Base-by-base conservation (phyloP, 2,329 filamentous ascomycete genomes). In the Trichoderma sp. region DNA sequence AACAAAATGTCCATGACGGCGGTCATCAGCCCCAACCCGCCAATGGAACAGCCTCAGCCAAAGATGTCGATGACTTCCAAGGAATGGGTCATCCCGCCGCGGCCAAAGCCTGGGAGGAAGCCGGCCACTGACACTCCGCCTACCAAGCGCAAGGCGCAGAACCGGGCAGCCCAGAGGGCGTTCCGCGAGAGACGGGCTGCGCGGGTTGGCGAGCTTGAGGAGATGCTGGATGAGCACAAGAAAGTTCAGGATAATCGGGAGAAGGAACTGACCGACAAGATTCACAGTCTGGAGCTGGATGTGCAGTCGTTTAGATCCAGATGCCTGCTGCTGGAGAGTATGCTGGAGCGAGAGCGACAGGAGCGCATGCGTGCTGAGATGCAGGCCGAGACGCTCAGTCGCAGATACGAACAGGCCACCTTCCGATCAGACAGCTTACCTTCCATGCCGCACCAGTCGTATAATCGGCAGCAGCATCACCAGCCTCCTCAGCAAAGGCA, bases 71-170 rank as follows among this genome's bases (percentile, higher is more conserved):
- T 95, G 83, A 96, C 94, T 45, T 93, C 90, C 80, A 95, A 92
- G 83, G 93, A 96, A 90, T 97, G 94, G 94, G 89, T 96, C 29
- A 92, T 97, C 62, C 94, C 94, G 29, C 94, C 94, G 33, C 90
- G 94, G 76, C 94, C 94, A 64, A 96, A 95, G 87, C 96, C 97
- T 27, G 96, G 96, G 66, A 92, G 96, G 79, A 98, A 98, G 88
- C 95, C 96, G 3, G 94, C 95, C 64, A 97, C 94, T 45, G 95
- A 98, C 82, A 97, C 95, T 71, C 95, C 95, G 16, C 94, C 94
- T 2, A 97, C 95, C 60, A 97, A 97, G 86, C 91, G 97, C 78
- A 97, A 98, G 87, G 94, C 94, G 1, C 97, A 98, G 86, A 98
- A 98, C 84, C 91, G 97, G 76, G 94, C 94, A 64, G 96, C 96